These are phyloP conservation scores for Vinca minor DNA, from an alignment of 257 asterid genomes.

Conservation along the genomic window DNA sequence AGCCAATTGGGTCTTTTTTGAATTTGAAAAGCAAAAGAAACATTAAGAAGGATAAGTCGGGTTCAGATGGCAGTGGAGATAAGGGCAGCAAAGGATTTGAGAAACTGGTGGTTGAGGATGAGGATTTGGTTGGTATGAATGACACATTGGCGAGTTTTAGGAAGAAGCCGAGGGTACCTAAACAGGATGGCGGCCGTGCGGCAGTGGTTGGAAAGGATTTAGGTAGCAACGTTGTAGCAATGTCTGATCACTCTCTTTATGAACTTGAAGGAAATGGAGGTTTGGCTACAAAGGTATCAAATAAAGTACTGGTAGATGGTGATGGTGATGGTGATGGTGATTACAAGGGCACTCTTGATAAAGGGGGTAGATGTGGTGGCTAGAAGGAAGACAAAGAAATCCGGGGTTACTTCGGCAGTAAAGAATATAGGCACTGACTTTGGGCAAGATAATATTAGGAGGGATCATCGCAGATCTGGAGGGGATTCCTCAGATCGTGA, in stretches of 20 bases:
- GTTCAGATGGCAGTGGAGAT: conserved; percentile 32
- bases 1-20: conserved; percentile 68
- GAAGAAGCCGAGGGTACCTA: conserved; percentile 77
- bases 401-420: conserved; percentile 29
- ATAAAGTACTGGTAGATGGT: conserved; percentile 22
- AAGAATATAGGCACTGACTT: conserved; percentile 19
- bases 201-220: conserved; percentile 22
- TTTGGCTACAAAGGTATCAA: conserved; percentile 25
- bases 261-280: conserved; percentile 22
- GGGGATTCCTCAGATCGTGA: conserved; percentile 20
- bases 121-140: conserved; percentile 67
- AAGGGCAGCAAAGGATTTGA: conserved; percentile 30
- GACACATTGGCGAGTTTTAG: conserved; percentile 85
- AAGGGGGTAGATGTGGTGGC: conserved; percentile 24
- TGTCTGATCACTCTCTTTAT: conserved; percentile 24
- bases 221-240: conserved; percentile 24
- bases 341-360: conserved; percentile 25
- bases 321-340: no score
- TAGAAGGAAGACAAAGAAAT: conserved; percentile 33
- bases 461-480: conserved; percentile 18
- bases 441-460: conserved; percentile 22
- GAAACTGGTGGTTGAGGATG: conserved; percentile 40
- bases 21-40: conserved; percentile 54
- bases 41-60: conserved; percentile 47
- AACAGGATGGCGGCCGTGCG: conserved; percentile 47